Conservation (phyloP, 148 eudicot genomes). For the Persicaria maculosa region DNA sequence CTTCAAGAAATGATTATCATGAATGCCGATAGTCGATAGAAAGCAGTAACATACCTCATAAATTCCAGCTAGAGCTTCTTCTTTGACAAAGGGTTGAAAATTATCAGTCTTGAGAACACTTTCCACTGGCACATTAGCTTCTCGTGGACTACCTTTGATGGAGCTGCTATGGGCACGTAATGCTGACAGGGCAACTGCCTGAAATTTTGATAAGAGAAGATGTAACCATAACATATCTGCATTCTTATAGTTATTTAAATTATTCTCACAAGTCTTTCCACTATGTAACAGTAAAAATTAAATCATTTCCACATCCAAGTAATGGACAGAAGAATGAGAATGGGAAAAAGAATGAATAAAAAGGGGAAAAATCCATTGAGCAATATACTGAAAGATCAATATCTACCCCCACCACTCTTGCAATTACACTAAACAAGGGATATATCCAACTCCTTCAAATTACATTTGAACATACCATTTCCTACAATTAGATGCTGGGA, state of each 20-base stretch:
- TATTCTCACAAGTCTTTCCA: too few species aligned
- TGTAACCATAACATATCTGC: not conserved
- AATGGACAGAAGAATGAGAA: too few species aligned
- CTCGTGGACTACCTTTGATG: constrained; percentile 32
- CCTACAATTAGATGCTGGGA: not conserved
- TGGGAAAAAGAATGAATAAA: too few species aligned
- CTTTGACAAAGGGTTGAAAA: constrained; percentile 73
- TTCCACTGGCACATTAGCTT: constrained; percentile 46
- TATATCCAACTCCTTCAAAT: not conserved
- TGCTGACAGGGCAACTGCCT: constrained; percentile 81
- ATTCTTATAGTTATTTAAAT: too few species aligned
- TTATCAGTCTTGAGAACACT: constrained; percentile 40
- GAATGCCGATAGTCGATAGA: not conserved
- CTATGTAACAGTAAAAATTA: too few species aligned
- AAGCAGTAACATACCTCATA: constrained; percentile 30
- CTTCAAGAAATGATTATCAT: not conserved
- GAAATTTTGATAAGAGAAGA: constrained; percentile 7
- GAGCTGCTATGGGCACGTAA: constrained; percentile 88
- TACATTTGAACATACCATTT: not conserved
- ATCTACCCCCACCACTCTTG: too few species aligned
- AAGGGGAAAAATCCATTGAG: too few species aligned
- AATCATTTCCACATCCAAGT: too few species aligned
- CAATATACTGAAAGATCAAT: too few species aligned
- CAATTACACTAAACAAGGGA: too few species aligned
- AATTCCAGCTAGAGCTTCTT: constrained; percentile 60